Base-by-base conservation (phyloP, 257 asterid species). In the Dorcoceras hygrometricum region DNA sequence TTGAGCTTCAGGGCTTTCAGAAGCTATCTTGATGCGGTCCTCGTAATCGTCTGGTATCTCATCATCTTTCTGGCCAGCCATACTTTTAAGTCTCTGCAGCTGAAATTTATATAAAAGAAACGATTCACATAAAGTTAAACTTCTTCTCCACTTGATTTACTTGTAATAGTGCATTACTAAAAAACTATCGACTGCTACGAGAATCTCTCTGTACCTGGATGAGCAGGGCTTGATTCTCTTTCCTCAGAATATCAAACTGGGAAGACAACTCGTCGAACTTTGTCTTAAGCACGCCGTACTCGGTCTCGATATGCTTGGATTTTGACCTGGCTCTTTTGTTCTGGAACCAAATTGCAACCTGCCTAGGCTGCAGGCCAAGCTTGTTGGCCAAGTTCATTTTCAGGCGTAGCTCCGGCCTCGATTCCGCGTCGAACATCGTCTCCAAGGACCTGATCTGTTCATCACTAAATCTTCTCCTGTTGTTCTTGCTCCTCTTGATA, bases 261-360 rank as follows among this genome's bases (percentile, higher is more conserved):
- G 87, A 78, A 68, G 74, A 81, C 48, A 91, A 74, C 57, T 67
- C 66, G 16, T 88, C 85, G 51, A 81, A 91, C 51, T 73, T 80
- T 10, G 81, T 72, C 57, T 86, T 82, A 14, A 91, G 93, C 63
- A 70, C 19, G 65, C 51, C 67, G 75, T 82, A 86, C 7, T 91
- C 86, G 23, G 32, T 68, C 72, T 88, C 95, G 4, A 91, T 69
- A 56, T 82, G 86, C 84, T 87, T 88, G 0, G 94, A 86, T 65
- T 88, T 91, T 0, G 96, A 91, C 75, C 89, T 70, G 23, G 89
- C 89, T 65, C 89, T 70, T 76, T 77, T 81, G 39, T 84, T 84
- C 77, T 91, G 97, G 76, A 90, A 90, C 97, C 97, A 90, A 68
- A 90, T 90, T 1, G 95, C 96, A 0, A 91, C 85, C 79, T 91